Base-by-base conservation (phyloP, 106 monocot genomes). In the Narthecium ossifragum region DNA sequence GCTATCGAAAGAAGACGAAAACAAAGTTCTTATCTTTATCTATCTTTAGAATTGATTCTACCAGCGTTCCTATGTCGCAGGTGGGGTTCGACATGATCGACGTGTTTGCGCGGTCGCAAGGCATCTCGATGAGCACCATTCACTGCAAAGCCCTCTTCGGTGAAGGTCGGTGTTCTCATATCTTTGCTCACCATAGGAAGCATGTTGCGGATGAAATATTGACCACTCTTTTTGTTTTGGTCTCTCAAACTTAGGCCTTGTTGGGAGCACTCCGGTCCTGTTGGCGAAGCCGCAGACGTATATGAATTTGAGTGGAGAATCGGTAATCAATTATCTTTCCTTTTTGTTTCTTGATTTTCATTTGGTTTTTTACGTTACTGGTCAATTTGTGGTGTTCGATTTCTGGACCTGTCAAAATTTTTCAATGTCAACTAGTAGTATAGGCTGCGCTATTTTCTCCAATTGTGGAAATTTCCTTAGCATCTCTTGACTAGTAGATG, bases 261-360 rank as follows among this genome's bases (percentile, higher is more conserved):
- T 91, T 39, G 84, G 68, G 17, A 74, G 73, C 12, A 71, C 63
- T 6, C 91, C 87, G 0, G 76, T 98, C 57, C 73, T 98, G 17
- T 87, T 98, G 18, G 90, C 98, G 6, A 98, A 91, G 64, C 98
- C 98, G 5, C 98, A 98, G 68, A 98, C 98, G 9, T 98, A 98
- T 45, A 98, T 98, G 98, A 96, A 96, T 64, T 83, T 96, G 27
- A 84, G 90, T 15, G 96, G 96, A 27, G 96, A 96, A 81, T 86
- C 84, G 53, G 96, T 94, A 62, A 83, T 41, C 43, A n/a, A 31
- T 38, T 24, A 33, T 5, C 14, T 23, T 12, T 23, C 11, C n/a
- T 8, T 17, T 70, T n/a, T 34, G 53, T 38, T 21, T 10, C 5
- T 7, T 32, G 12, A 29, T 53, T 64, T 46, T 50, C 13, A 23